Percentiles rank a stretch among this genome's conserved stretches.
phyloP scores from a whole-genome alignment of 371 early-diverging fungal species.

The Amoeboaphelidium protococcarum region DNA sequence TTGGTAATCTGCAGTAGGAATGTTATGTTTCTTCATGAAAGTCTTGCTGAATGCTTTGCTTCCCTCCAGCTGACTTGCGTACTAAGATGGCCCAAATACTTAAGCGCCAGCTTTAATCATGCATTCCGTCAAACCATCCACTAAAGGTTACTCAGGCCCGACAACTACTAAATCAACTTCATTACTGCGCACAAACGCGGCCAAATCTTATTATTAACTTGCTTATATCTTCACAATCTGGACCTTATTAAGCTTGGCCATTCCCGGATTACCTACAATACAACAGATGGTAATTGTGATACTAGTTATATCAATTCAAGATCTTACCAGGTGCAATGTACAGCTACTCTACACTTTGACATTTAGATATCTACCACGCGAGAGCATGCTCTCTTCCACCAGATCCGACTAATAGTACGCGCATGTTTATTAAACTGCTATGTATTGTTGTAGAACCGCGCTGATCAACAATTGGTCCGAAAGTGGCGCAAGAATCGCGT shows the following conservation, averaged over 20 bases:
- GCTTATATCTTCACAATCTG: too few species aligned
- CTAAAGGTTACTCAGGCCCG: slow-evolving; percentile 91
- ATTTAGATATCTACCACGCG: slow-evolving; percentile 65
- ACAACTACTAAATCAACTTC: slow-evolving; percentile 49
- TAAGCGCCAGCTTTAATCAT: slow-evolving; percentile 77
- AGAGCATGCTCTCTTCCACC: slow-evolving; percentile 94
- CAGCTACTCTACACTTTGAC: slow-evolving; percentile 37
- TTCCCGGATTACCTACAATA: too few species aligned
- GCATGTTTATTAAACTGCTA: too few species aligned
- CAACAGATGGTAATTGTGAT: too few species aligned
- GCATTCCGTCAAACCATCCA: slow-evolving; percentile 54
- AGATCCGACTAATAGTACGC: slow-evolving; percentile 55
- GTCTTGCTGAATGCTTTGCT: slow-evolving; percentile 93
- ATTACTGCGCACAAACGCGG: slow-evolving; percentile 48
- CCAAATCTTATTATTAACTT: slow-evolving; percentile 13
- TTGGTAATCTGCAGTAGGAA: slow-evolving; percentile 81
- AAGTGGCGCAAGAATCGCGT: too few species aligned
- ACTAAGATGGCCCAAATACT: slow-evolving; percentile 70
- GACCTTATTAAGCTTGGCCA: too few species aligned
- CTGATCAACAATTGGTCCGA: too few species aligned
- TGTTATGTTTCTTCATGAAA: slow-evolving; percentile 80
- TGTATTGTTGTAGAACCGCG: too few species aligned
- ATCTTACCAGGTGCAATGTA: slow-evolving; percentile 68
- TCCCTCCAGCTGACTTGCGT: slow-evolving; percentile 78
- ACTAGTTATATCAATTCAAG: too few species aligned